Percentiles rank a stretch among this genome's conserved stretches.
Conservation (phyloP, 2,329 filamentous ascomycete species). For the Chaetomium strumarium region DNA sequence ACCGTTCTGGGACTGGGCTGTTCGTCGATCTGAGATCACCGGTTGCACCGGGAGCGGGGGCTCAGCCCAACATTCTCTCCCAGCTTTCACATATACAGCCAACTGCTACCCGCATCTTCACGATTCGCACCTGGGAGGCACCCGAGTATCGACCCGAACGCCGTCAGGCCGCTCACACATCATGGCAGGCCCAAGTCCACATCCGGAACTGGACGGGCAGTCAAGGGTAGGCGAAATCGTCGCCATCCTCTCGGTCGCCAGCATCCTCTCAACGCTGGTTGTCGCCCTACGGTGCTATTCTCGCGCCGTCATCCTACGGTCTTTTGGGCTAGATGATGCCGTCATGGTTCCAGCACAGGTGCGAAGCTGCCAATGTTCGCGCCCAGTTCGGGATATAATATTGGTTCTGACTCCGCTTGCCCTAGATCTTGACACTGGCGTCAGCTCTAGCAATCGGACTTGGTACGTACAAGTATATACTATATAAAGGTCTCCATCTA, state of each 20-base stretch:
- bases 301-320: slow-evolving; percentile 16
- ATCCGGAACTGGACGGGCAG: slow-evolving; percentile 16
- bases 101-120: not conserved
- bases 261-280: slow-evolving; percentile 14
- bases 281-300: slow-evolving; percentile 16
- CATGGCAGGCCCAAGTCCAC: slow-evolving; percentile 12
- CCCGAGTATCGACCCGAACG: not conserved
- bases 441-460: slow-evolving; percentile 17
- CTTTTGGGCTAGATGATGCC: slow-evolving; percentile 18
- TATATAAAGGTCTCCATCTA: not conserved
- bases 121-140: too few species aligned
- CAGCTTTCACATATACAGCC: not conserved
- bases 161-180: not conserved
- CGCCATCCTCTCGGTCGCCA: slow-evolving; percentile 15
- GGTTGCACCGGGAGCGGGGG: not conserved
- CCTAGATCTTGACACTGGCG: slow-evolving; percentile 15
- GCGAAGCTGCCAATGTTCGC: not conserved
- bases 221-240: slow-evolving; percentile 15
- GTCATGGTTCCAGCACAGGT: slow-evolving; percentile 20
- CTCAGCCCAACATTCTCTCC: too few species aligned
- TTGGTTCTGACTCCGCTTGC: not conserved
- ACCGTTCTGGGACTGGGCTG: not conserved
- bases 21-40: slow-evolving; percentile 5
- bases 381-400: too few species aligned
- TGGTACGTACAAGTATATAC: slow-evolving; percentile 5